phyloP scores from a whole-genome alignment of 352 stramenopile species.

The Globisporangium rhizosaccharum region DNA sequence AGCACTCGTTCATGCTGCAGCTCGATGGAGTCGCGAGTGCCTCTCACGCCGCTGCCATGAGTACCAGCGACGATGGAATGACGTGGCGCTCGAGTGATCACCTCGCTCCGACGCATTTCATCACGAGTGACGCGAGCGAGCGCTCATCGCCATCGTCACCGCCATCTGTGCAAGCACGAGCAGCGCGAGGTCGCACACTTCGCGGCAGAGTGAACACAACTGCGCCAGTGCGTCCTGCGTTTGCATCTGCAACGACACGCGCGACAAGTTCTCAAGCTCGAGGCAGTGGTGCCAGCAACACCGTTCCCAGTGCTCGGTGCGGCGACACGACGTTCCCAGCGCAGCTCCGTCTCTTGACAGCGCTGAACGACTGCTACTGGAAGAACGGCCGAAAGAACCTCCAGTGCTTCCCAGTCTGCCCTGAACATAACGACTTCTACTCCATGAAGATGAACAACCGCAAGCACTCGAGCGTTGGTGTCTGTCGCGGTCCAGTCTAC shows the following conservation, averaged over 20 bases:
- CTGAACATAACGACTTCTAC: conserved; percentile 86
- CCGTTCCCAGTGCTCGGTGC: not conserved
- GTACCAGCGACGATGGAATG: not conserved
- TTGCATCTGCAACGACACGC: not conserved
- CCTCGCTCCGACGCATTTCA: conserved; percentile 3
- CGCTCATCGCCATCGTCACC: not conserved
- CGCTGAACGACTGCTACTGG: conserved; percentile 78
- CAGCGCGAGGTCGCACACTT: not conserved
- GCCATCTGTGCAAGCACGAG: not conserved
- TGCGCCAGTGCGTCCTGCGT: no score
- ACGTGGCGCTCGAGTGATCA: not conserved
- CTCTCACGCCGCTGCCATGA: not conserved
- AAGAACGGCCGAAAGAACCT: conserved; percentile 89
- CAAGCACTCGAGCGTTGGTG: conserved; percentile 80
- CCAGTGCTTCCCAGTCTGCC: conserved; percentile 84
- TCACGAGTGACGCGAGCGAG: conserved; percentile 1
- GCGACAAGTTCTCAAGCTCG: no score
- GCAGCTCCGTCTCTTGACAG: conserved; percentile 42
- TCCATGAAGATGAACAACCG: conserved; percentile 89
- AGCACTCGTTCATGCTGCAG: not conserved
- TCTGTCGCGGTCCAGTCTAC: conserved; percentile 77
- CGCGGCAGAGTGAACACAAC: not conserved
- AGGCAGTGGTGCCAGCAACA: not conserved
- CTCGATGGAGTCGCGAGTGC: not conserved
- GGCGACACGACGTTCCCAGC: not conserved